A percentile compares a stretch with the other conserved stretches of the same genome.
Conservation (phyloP, 2,329 filamentous ascomycete genomes). For the Sporothrix dimorphospora region DNA sequence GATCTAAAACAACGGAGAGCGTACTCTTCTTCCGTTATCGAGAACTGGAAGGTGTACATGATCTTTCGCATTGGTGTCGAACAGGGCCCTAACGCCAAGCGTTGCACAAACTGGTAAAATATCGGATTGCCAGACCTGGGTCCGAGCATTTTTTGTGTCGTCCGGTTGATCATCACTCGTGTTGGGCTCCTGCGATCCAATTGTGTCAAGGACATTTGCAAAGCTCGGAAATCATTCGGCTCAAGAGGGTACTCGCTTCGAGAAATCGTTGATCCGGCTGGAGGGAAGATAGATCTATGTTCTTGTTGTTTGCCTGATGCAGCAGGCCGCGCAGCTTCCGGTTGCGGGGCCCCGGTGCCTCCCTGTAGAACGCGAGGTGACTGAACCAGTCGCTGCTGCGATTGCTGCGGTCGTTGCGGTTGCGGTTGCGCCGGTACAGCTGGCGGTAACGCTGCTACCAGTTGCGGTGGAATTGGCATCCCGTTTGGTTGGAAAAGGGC, state of each 20-base stretch:
- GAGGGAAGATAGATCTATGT: slow-evolving; percentile 36
- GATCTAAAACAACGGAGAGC: slow-evolving; percentile 43
- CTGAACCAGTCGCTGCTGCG: background rate
- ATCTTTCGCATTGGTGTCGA: slow-evolving; percentile 41
- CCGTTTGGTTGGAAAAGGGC: background rate
- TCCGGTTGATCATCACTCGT: slow-evolving; percentile 41
- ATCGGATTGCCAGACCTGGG: slow-evolving; percentile 38
- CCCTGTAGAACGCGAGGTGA: background rate
- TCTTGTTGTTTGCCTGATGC: too few relatives aligned
- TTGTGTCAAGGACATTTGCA: slow-evolving; percentile 52
- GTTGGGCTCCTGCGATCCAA: slow-evolving; percentile 53
- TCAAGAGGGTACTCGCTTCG: slow-evolving; percentile 47
- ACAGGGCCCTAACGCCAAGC: slow-evolving; percentile 53
- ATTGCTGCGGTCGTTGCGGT: background rate
- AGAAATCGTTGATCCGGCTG: slow-evolving; percentile 33
- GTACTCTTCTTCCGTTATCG: slow-evolving; percentile 45
- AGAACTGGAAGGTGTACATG: slow-evolving; percentile 53
- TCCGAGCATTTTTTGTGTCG: background rate
- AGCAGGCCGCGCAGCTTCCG: background rate
- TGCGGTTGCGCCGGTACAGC: background rate
- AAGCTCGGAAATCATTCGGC: slow-evolving; percentile 47
- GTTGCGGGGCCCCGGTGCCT: background rate
- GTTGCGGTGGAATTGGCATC: background rate
- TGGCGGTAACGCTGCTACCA: background rate
- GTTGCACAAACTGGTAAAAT: slow-evolving; percentile 62